Base-by-base conservation (phyloP, 2,329 filamentous ascomycete genomes). In the Xylaria sp. region DNA sequence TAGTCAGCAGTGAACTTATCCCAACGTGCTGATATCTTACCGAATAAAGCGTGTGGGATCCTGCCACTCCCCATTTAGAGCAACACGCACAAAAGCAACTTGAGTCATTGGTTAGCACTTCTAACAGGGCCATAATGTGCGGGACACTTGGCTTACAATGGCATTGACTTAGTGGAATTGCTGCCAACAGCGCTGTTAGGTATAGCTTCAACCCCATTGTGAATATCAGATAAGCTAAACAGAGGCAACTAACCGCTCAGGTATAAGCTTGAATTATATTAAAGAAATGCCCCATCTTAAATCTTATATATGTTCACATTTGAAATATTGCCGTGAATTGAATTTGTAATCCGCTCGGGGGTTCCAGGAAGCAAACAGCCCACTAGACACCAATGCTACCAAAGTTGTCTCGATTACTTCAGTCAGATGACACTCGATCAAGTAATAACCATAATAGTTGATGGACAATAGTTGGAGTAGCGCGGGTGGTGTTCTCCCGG, bases 31-130 rank as follows among this genome's bases (percentile, higher is more conserved):
- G 5, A 20, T 10, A 54, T 13, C 17, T 7, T 62, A 61, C 59
- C 59, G 59, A 28, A 62, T n/a, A n/a, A 51, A 62, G 46, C 59
- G 59, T 13, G 31, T 49, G 9, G 59, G 59, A 11, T 31, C 59
- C 26, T 62, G 59, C 59, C 59, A 62, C 15, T 62, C 59, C 13
- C 59, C 59, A 38, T 62, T 62, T 7, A 62, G 15, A 23, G 59
- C 59, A 26, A 62, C 59, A 40, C 59, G 59, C 28, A 62, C 46
- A 53, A 62, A 62, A 17, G 59, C 59, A 23, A 62, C 59, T 62
- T 17, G 6, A 23, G 2, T 38, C 6, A 7, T 51, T 28, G 3
- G 15, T 40, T 26, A 15, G 9, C 40, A 10, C 4, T 11, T n/a
- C 5, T 23, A 38, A 17, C 23, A 15, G 9, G 10, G 10, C 11